Evolutionary conservation across 2,329 filamentous ascomycete species (phyloP), one percentile per base, ranked within the genome.

Genomic region (Epichloe baconii): DNA sequence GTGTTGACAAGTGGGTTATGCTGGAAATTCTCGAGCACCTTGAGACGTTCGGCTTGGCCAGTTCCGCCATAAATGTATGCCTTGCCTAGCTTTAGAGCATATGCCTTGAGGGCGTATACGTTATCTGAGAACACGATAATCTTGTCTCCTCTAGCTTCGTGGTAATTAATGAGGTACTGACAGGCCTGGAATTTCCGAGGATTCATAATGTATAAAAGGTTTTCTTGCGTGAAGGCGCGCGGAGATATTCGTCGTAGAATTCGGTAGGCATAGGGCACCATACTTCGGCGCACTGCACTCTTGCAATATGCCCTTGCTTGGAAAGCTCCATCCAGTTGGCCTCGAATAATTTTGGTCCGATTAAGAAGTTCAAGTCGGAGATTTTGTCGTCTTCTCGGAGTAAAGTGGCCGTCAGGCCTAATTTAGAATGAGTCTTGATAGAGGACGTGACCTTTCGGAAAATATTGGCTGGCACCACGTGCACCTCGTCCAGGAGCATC

Each of bases 251-350:
- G 17, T 88, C 85, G 66, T 96, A 97, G 65, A 98, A 98, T 60
- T 98, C 93, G 0, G 90, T 93, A 0, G 93, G 95, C 93, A 98
- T 98, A 2, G 91, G 89, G 63, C 93, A 98, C 93, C 93, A 98
- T 6, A 98, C 93, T 68, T 98, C 93, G 14, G 93, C 93, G 66
- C 93, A 98, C 67, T 98, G 93, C 2, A 98, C 93, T 58, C 88
- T 85, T 37, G 93, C 93, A 65, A 98, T 98, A 64, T 96, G 90
- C 0, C 93, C 93, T 68, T 96, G 89, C 62, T 96, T 88, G 1
- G 91, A 93, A 41, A 98, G 78, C 66, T 98, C 93, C 83, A 97
- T 95, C 93, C 93, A 98, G 66, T 98, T 98, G 31, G 93, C 93
- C 68, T 98, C 93, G 64, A 95, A 98, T 0, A 98, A 75, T 67